phyloP scores from a whole-genome alignment of 148 eudicot species.

The Beta vulgaris region DNA sequence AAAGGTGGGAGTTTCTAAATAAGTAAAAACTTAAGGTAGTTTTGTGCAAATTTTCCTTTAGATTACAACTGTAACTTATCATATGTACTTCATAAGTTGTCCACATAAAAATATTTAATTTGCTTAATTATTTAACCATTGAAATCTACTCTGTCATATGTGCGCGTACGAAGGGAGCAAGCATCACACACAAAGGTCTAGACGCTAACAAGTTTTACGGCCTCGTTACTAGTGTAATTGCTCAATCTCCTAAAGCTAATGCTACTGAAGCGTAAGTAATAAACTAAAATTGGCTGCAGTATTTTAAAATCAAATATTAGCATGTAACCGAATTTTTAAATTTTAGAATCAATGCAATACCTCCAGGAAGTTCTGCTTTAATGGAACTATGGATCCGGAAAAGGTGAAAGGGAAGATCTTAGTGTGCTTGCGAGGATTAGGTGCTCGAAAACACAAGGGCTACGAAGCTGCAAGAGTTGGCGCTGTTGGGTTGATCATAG shows the following conservation, averaged over 20 bases:
- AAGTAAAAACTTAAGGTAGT: too few species aligned
- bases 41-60: too few species aligned
- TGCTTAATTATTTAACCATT: too few species aligned
- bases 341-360: too few species aligned
- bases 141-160: too few species aligned
- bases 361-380: not conserved
- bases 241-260: not conserved
- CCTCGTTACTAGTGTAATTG: not conserved
- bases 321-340: too few species aligned
- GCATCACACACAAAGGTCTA: not conserved
- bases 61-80: too few species aligned
- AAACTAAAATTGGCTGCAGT: not conserved
- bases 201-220: not conserved
- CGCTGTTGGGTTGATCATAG: conserved; percentile 10
- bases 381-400: not conserved
- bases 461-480: not conserved
- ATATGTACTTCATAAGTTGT: too few species aligned
- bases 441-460: not conserved
- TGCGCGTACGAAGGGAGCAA: not conserved
- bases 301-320: not conserved
- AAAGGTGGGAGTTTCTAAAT: too few species aligned
- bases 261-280: not conserved
- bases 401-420: conserved; percentile 17
- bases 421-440: not conserved
- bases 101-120: too few species aligned